phyloP scores from a whole-genome alignment of 2,329 filamentous ascomycete genomes.

The Atkinsonella texensis region DNA sequence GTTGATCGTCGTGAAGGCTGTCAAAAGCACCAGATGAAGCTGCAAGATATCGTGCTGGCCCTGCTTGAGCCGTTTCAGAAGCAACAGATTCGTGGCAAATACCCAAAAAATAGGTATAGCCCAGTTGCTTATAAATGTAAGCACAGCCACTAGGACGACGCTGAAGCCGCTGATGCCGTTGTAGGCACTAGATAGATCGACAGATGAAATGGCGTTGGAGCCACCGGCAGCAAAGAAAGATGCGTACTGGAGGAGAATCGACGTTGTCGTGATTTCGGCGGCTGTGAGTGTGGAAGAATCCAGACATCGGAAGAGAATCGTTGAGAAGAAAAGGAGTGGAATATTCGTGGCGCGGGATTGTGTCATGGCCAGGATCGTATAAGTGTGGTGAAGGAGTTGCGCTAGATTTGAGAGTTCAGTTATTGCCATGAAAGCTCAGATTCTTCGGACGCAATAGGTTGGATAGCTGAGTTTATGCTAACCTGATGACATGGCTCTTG shows the following conservation, averaged over 20 bases:
- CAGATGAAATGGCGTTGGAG: constrained; percentile 89
- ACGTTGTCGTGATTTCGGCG: constrained; percentile 54
- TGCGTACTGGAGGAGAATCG: constrained; percentile 65
- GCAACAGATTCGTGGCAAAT: constrained; percentile 48
- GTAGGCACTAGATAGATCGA: constrained; percentile 89
- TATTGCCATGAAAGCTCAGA: neutral
- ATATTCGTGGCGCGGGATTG: constrained; percentile 80
- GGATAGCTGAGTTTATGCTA: constrained; percentile 3
- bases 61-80: constrained; percentile 28
- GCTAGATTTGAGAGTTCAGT: constrained; percentile 9
- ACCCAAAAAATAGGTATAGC: constrained; percentile 82
- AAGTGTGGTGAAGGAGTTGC: constrained; percentile 52
- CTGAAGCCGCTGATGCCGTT: constrained; percentile 81
- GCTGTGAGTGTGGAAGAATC: constrained; percentile 33
- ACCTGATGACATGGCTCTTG: constrained; percentile 18
- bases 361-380: constrained; percentile 70
- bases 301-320: constrained; percentile 42
- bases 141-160: constrained; percentile 62
- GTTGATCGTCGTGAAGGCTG: constrained; percentile 55
- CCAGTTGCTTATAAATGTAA: constrained; percentile 89
- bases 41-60: constrained; percentile 22
- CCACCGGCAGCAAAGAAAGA: constrained; percentile 87
- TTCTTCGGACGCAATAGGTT: neutral
- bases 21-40: constrained; percentile 51
- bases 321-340: constrained; percentile 69